A percentile compares a stretch with the other conserved stretches of the same genome.
phyloP scores from a whole-genome alignment of 164 flowering plant genomes.

The Umbilicus rupestris region DNA sequence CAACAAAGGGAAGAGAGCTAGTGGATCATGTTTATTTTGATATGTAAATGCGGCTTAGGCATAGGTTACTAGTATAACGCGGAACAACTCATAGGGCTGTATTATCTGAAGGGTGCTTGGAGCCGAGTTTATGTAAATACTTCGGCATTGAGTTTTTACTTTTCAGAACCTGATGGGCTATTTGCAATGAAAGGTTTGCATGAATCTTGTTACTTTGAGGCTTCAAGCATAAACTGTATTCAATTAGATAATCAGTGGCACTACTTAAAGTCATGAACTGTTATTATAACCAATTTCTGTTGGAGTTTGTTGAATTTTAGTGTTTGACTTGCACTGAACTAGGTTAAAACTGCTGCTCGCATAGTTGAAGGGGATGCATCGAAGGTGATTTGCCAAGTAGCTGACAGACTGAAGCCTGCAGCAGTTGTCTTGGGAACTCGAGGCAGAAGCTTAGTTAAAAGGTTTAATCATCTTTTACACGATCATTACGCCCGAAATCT shows the following conservation, averaged over 20 bases:
- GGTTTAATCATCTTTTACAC: constrained; percentile 26
- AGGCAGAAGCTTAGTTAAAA: constrained; percentile 64
- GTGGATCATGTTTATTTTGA: neutral
- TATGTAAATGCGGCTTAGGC: neutral
- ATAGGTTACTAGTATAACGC: neutral
- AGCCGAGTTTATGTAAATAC: too few relatives aligned
- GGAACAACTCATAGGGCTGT: too few relatives aligned
- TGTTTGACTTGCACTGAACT: neutral
- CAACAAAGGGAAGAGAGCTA: neutral
- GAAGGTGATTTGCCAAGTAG: constrained; percentile 80
- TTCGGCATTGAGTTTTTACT: too few relatives aligned
- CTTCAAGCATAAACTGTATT: neutral
- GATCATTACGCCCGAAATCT: neutral
- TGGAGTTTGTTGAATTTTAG: neutral
- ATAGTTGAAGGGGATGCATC: constrained; percentile 87
- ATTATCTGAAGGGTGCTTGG: too few relatives aligned
- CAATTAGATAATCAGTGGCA: neutral
- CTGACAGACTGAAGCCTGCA: constrained; percentile 69
- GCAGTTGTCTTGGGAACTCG: constrained; percentile 89
- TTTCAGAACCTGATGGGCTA: too few relatives aligned
- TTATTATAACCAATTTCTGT: neutral
- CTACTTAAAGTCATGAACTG: neutral
- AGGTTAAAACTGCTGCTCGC: constrained; percentile 66
- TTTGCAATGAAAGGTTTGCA: neutral
- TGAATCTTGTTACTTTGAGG: neutral